These are phyloP conservation scores for Phlyctochytrium planicorne DNA, from an alignment of 192 early-diverging fungal genomes.

Conservation along the genomic window DNA sequence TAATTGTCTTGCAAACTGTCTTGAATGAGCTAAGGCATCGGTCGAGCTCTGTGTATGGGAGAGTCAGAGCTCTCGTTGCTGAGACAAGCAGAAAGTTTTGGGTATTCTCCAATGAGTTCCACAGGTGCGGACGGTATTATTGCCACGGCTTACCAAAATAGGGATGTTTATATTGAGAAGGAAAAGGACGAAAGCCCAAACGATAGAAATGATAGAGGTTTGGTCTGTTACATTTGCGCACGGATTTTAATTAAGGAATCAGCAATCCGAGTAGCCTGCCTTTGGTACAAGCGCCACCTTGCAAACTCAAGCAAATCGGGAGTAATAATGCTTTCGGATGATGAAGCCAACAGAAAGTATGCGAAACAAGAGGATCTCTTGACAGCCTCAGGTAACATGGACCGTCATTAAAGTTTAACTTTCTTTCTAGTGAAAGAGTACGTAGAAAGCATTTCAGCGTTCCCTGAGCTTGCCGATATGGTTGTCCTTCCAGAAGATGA, in stretches of 20 bases:
- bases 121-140: constrained; percentile 46
- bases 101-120: constrained; percentile 96
- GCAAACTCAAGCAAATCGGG: constrained; percentile 27
- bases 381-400: constrained; percentile 59
- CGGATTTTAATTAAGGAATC: constrained; percentile 7
- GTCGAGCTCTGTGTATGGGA: constrained; percentile 75
- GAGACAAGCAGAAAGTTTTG: constrained; percentile 79
- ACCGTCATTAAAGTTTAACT: neutral
- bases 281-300: constrained; percentile 85
- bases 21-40: constrained; percentile 87
- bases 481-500: constrained; percentile 55
- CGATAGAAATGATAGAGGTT: constrained; percentile 90
- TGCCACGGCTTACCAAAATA: constrained; percentile 16
- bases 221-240: neutral
- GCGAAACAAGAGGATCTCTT: constrained; percentile 63
- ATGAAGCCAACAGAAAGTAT: constrained; percentile 79
- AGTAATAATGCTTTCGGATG: constrained; percentile 80
- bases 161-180: constrained; percentile 85
- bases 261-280: constrained; percentile 83
- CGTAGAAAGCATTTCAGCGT: constrained; percentile 66
- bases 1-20: constrained; percentile 92
- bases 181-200: constrained; percentile 82
- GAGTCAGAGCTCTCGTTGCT: constrained; percentile 70
- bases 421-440: constrained; percentile 71
- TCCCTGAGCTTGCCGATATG: constrained; percentile 93